Conservation (phyloP, 2,329 filamentous ascomycete species). For the Macroventuria anomochaeta region DNA sequence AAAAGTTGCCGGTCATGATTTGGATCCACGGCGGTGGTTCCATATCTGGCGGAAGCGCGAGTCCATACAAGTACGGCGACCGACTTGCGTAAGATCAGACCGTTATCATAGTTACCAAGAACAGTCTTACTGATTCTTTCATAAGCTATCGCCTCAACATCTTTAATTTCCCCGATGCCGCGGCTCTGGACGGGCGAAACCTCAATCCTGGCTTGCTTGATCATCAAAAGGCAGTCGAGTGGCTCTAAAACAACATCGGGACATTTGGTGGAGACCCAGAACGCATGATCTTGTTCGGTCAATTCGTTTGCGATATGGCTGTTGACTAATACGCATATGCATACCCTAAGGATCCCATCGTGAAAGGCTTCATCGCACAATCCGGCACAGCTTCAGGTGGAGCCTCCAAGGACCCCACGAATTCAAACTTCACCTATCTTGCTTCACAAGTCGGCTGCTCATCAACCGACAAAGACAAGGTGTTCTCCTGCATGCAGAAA, state of each 20-base stretch:
- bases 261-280: conserved; percentile 40
- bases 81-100: conserved; percentile 53
- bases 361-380: conserved; percentile 53
- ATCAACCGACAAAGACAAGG: conserved; percentile 19
- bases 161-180: conserved; percentile 40
- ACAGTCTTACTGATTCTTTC: too few species aligned
- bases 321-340: conserved; percentile 59
- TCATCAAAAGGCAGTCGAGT: conserved; percentile 47
- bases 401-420: conserved; percentile 14
- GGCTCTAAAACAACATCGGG: conserved; percentile 48
- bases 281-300: conserved; percentile 47
- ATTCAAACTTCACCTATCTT: conserved; percentile 34
- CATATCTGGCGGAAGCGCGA: conserved; percentile 51
- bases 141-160: too few species aligned
- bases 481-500: conserved; percentile 48
- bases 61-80: conserved; percentile 55
- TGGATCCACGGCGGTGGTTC: conserved; percentile 58
- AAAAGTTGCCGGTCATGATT: conserved; percentile 52
- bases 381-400: conserved; percentile 25
- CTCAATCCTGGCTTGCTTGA: conserved; percentile 46
- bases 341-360: conserved; percentile 56
- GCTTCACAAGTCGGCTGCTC: conserved; percentile 30
- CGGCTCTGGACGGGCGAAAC: conserved; percentile 36
- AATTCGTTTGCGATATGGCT: conserved; percentile 45
- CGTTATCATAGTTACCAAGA: conserved; percentile 49